These are phyloP conservation scores for Tulasnella sp. DNA, from an alignment of 768 basidiomycete species.

Conservation along the genomic window DNA sequence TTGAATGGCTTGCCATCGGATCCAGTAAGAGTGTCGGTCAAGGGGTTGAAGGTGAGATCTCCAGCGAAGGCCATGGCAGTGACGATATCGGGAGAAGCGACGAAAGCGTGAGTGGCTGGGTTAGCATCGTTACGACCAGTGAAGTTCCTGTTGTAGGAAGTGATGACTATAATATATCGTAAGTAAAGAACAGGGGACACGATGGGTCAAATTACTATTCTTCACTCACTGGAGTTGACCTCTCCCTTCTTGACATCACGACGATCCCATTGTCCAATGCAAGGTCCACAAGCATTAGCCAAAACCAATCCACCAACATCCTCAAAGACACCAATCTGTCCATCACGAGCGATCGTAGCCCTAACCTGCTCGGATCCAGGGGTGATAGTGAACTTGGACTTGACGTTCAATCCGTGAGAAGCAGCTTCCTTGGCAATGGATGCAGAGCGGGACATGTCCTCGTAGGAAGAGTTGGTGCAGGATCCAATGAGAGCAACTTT, in stretches of 20 bases:
- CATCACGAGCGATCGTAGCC: constrained; percentile 94
- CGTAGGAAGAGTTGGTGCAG: constrained; percentile 99
- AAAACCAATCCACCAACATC: constrained; percentile 81
- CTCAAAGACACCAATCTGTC: constrained; percentile 81
- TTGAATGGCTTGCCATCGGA: constrained; percentile 93
- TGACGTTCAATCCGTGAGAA: constrained; percentile 70
- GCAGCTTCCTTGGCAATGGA: constrained; percentile 84
- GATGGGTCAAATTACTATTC: too few relatives aligned
- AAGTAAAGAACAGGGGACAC: background rate
- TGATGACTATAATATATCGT: constrained; percentile 52
- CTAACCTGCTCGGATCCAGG: constrained; percentile 97
- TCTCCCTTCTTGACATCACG: constrained; percentile 94
- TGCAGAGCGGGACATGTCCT: constrained; percentile 97
- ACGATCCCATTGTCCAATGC: constrained; percentile 99
- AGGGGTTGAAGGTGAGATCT: constrained; percentile 88
- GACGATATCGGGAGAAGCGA: constrained; percentile 87
- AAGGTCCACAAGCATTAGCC: constrained; percentile 97
- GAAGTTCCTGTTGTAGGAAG: constrained; percentile 99
- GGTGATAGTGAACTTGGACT: constrained; percentile 95
- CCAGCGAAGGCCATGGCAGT: constrained; percentile 96
- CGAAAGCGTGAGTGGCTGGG: constrained; percentile 95
- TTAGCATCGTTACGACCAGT: constrained; percentile 99
- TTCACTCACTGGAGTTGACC: constrained; percentile 74
- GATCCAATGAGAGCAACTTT: constrained; percentile 97
- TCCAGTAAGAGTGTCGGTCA: constrained; percentile 78